Evolutionary conservation across 306 rosid species (phyloP).

Genomic region (Cucurbita maxima): DNA sequence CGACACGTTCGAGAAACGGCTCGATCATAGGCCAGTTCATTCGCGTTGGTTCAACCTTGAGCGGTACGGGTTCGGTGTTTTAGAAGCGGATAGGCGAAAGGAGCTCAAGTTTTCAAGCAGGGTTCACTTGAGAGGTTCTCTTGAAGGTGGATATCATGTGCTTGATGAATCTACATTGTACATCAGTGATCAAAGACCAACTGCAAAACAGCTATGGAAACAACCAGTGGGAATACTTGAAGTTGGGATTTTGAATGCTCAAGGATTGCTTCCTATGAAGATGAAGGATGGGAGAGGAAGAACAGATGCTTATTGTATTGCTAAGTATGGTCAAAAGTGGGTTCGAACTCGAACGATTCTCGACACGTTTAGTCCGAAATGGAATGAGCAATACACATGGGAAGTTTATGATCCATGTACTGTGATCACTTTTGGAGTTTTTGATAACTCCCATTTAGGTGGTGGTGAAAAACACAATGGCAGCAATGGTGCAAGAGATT

Average conservation of each 20-base stretch:
- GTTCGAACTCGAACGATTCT: conserved; percentile 81
- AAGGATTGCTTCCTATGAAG: conserved; percentile 89
- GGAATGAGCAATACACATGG: conserved; percentile 98
- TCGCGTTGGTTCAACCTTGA: conserved; percentile 92
- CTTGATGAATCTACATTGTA: conserved; percentile 84
- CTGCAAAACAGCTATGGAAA: conserved; percentile 91
- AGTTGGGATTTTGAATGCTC: conserved; percentile 77
- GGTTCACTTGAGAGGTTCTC: conserved; percentile 76
- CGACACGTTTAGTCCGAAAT: conserved; percentile 56
- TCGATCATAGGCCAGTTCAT: conserved; percentile 73
- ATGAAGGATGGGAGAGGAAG: conserved; percentile 62
- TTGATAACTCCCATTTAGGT: conserved; percentile 71
- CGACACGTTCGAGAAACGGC: conserved; percentile 52
- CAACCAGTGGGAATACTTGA: conserved; percentile 72
- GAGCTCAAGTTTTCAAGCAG: conserved; percentile 73
- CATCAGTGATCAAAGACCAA: conserved; percentile 77
- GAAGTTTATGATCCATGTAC: conserved; percentile 93
- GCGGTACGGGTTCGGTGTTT: conserved; percentile 59
- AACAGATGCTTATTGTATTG: conserved; percentile 78
- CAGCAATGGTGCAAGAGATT: conserved; percentile 31
- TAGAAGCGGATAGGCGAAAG: conserved; percentile 80
- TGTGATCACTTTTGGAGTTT: conserved; percentile 68
- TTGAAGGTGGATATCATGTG: conserved; percentile 97
- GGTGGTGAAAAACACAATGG: conserved; percentile 33
- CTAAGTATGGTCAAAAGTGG: conserved; percentile 91